Percentiles rank a stretch among this genome's conserved stretches.
Evolutionary conservation across 2,329 filamentous ascomycete genomes (phyloP).

Genomic region (Curvularia eragrostidis): DNA sequence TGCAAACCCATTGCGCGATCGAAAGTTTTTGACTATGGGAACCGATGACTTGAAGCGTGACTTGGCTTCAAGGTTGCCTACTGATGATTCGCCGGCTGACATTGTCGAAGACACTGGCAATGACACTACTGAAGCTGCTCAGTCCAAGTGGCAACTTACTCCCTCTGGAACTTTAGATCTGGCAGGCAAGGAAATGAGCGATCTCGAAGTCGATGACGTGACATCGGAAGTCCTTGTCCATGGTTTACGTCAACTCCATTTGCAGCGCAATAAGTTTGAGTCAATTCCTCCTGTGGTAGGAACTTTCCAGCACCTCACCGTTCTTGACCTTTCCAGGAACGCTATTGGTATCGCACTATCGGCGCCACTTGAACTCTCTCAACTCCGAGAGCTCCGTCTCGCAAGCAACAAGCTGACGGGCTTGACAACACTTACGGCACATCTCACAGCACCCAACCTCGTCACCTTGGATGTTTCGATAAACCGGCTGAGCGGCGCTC

Average conservation of each 20-base stretch:
- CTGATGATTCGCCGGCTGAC: constrained; percentile 11
- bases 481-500: constrained; percentile 73
- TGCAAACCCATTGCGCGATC: constrained; percentile 90
- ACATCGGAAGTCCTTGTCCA: constrained; percentile 53
- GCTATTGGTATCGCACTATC: constrained; percentile 62
- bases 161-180: constrained; percentile 53
- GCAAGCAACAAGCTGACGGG: constrained; percentile 72
- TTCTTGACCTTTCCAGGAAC: constrained; percentile 78
- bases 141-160: constrained; percentile 38
- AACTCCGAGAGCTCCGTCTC: constrained; percentile 78
- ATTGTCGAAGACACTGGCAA: constrained; percentile 15
- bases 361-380: constrained; percentile 69
- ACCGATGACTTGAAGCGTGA: constrained; percentile 82
- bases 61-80: constrained; percentile 69
- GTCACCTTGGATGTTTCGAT: constrained; percentile 80
- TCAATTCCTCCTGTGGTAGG: constrained; percentile 72
- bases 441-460: constrained; percentile 76
- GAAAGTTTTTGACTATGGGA: constrained; percentile 80
- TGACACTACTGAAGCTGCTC: constrained; percentile 7
- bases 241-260: constrained; percentile 64
- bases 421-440: constrained; percentile 68
- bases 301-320: constrained; percentile 72
- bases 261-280: constrained; percentile 79
- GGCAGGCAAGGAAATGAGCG: constrained; percentile 49
- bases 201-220: constrained; percentile 50